phyloP scores from a whole-genome alignment of 176 grass and related monocot genomes.

The Carex pumila region DNA sequence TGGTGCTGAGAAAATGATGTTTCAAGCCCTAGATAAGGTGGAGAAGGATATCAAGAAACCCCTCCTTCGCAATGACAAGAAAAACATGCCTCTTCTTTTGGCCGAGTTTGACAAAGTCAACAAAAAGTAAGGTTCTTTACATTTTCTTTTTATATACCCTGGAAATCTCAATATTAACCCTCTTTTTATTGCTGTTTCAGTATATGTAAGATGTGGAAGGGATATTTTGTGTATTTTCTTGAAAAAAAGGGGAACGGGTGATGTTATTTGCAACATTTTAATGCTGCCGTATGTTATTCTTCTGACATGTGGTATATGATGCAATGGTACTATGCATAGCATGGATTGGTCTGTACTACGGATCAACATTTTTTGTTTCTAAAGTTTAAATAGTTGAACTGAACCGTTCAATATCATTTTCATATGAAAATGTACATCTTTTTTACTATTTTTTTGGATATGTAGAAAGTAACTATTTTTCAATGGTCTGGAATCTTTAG shows the following conservation, averaged over 20 bases:
- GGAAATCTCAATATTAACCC: background rate
- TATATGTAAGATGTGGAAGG: background rate
- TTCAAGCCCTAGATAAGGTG: conserved; percentile 85
- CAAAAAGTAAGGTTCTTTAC: conserved; percentile 60
- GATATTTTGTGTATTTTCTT: background rate
- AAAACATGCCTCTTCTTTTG: conserved; percentile 67
- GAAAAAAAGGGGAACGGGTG: background rate
- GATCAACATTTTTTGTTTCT: no score
- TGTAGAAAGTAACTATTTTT: no score
- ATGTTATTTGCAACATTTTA: background rate
- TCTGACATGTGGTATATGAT: background rate
- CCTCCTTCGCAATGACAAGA: conserved; percentile 85
- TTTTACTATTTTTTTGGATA: no score
- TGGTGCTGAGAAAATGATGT: conserved; percentile 70
- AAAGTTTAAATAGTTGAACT: no score
- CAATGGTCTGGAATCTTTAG: no score
- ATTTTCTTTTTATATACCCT: background rate
- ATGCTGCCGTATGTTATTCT: background rate
- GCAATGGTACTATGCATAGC: no score
- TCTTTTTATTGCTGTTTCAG: background rate
- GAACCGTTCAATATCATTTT: background rate
- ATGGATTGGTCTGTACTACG: no score
- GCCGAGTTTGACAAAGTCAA: conserved; percentile 91
- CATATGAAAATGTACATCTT: no score
- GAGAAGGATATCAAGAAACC: conserved; percentile 96